A percentile compares a stretch with the other conserved stretches of the same genome.
These are phyloP conservation scores for Penicillium malachiteum DNA, from an alignment of 495 filamentous ascomycete genomes.

Conservation along the genomic window DNA sequence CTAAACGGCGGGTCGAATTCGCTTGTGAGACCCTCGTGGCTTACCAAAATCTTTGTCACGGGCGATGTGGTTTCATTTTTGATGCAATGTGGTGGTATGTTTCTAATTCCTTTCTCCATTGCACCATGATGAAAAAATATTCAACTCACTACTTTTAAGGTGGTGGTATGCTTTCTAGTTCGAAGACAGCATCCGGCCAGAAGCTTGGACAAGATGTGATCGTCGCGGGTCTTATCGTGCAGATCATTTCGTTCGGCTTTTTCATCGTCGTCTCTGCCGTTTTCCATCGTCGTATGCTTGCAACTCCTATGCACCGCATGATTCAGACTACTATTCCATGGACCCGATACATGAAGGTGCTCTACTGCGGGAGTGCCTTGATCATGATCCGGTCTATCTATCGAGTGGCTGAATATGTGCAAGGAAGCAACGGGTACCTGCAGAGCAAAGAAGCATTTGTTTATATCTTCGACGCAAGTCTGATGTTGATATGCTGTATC, in stretches of 20 bases:
- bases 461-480: slow-evolving; percentile 59
- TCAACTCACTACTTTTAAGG: background rate
- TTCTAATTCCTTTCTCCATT: background rate
- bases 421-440: slow-evolving; percentile 52
- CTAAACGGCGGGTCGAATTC: slow-evolving; percentile 35
- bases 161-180: background rate
- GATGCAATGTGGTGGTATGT: slow-evolving; percentile 17
- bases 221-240: slow-evolving; percentile 37
- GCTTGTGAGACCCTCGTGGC: slow-evolving; percentile 13
- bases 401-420: slow-evolving; percentile 59
- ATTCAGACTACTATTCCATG: background rate
- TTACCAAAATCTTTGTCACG: slow-evolving; percentile 30
- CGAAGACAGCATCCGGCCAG: slow-evolving; percentile 2
- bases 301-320: slow-evolving; percentile 8
- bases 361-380: slow-evolving; percentile 51
- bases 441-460: slow-evolving; percentile 55
- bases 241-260: slow-evolving; percentile 42
- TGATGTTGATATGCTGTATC: slow-evolving; percentile 57
- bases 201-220: slow-evolving; percentile 40
- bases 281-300: slow-evolving; percentile 35
- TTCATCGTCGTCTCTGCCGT: slow-evolving; percentile 36
- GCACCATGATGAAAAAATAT: background rate
- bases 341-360: slow-evolving; percentile 25
- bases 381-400: slow-evolving; percentile 64
- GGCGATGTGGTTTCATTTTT: slow-evolving; percentile 29